Conservation (phyloP, 1,284 basidiomycete species). For the Exobasidium cylindrosporum region DNA sequence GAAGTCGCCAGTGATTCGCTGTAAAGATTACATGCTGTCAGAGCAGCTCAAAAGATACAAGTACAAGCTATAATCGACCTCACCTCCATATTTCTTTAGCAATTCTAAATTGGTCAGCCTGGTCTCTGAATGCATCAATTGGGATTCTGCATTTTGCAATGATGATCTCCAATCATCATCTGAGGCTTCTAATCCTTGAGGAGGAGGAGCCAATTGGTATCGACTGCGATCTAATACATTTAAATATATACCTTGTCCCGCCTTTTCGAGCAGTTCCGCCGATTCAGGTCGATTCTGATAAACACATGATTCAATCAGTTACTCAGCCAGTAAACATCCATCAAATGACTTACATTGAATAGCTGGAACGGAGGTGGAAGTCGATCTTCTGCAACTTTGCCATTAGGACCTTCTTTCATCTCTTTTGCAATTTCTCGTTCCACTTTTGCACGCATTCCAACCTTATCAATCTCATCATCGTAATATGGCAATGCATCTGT, state of each 20-base stretch:
- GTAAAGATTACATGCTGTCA: not conserved
- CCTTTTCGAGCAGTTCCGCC: conserved; percentile 41
- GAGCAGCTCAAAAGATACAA: not conserved
- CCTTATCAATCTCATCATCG: conserved; percentile 83
- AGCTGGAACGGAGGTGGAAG: conserved; percentile 67
- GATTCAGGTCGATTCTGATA: conserved; percentile 48
- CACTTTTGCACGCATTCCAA: conserved; percentile 69
- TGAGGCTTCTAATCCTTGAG: conserved; percentile 61
- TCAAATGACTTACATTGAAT: conserved; percentile 18
- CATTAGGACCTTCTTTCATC: conserved; percentile 59
- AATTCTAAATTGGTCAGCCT: conserved; percentile 82
- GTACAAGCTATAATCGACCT: conserved; percentile 60
- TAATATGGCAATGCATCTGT: conserved; percentile 88
- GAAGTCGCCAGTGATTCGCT: conserved; percentile 33
- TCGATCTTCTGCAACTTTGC: conserved; percentile 64
- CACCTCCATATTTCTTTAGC: conserved; percentile 72
- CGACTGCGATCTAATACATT: conserved; percentile 73
- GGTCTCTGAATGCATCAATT: conserved; percentile 78
- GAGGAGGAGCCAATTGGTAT: conserved; percentile 73
- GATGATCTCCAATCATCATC: conserved; percentile 77
- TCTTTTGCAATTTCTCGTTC: conserved; percentile 70
- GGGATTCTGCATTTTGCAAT: conserved; percentile 74
- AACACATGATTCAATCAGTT: not conserved
- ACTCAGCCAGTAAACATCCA: too few relatives aligned
- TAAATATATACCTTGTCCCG: conserved; percentile 61